Evolutionary conservation across 257 asterid genomes (phyloP).

Genomic region (Salvia hispanica): DNA sequence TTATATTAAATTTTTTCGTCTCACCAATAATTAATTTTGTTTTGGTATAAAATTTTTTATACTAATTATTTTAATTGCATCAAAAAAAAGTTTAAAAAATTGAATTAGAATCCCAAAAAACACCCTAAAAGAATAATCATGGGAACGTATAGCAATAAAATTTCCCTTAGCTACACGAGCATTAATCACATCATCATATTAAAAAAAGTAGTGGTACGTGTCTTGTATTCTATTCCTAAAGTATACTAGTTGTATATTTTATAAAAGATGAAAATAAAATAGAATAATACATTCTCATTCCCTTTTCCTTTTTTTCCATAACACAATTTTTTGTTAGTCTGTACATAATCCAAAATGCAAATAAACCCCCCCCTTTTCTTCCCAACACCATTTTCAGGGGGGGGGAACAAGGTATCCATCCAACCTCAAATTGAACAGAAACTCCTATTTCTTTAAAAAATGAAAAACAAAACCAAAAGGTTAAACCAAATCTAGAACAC

Average conservation of each 20-base stretch:
- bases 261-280: not conserved
- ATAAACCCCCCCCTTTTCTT: constrained; percentile 34
- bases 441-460: constrained; percentile 29
- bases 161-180: too few relatives aligned
- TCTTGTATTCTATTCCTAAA: too few relatives aligned
- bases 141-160: too few relatives aligned
- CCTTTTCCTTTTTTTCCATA: constrained; percentile 25
- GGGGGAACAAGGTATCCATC: constrained; percentile 31
- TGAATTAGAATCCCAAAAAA: too few relatives aligned
- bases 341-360: constrained; percentile 39
- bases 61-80: too few relatives aligned
- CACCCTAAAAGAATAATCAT: too few relatives aligned
- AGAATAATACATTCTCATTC: constrained; percentile 7
- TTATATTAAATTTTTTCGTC: too few relatives aligned
- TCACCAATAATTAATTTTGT: too few relatives aligned
- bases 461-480: constrained; percentile 32
- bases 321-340: constrained; percentile 53
- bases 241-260: not conserved
- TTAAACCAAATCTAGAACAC: constrained; percentile 17
- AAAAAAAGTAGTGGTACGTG: too few relatives aligned
- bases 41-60: too few relatives aligned
- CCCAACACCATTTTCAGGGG: constrained; percentile 22
- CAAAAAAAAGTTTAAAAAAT: too few relatives aligned
- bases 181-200: too few relatives aligned
- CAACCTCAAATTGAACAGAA: constrained; percentile 35